phyloP scores from a whole-genome alignment of 768 basidiomycete species.

The Cyclocybe cylindracea region DNA sequence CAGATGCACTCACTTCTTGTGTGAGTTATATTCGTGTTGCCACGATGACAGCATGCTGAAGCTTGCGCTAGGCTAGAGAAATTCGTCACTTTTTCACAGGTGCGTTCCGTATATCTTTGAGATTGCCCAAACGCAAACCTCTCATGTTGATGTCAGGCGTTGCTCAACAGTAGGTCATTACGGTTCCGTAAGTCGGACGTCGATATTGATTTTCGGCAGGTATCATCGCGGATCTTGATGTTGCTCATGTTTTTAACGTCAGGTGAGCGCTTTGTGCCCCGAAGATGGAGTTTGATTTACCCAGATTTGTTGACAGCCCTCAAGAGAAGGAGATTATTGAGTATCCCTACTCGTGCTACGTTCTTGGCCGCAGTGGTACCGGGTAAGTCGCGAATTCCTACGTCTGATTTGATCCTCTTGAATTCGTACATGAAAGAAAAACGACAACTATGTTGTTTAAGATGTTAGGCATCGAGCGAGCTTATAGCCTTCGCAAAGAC shows the following conservation, averaged over 20 bases:
- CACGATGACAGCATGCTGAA: not conserved
- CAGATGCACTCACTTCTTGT: constrained; percentile 63
- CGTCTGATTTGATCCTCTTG: not conserved
- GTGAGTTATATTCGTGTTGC: constrained; percentile 33
- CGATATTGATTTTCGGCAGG: constrained; percentile 26
- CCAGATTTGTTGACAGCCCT: constrained; percentile 23
- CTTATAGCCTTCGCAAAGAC: constrained; percentile 40
- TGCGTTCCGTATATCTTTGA: constrained; percentile 16
- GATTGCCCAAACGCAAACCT: not conserved
- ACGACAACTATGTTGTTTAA: constrained; percentile 79
- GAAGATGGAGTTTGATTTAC: not conserved
- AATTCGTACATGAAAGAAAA: constrained; percentile 46
- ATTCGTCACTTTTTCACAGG: constrained; percentile 43
- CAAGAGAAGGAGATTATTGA: constrained; percentile 61
- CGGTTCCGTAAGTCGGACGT: not conserved
- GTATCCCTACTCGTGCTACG: constrained; percentile 60
- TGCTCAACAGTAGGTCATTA: constrained; percentile 22
- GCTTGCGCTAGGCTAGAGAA: constrained; percentile 39
- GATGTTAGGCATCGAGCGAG: constrained; percentile 68
- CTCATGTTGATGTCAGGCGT: constrained; percentile 10
- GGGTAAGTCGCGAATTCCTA: constrained; percentile 41
- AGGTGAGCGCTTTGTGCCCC: constrained; percentile 29
- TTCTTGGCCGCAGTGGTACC: constrained; percentile 72
- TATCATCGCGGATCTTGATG: constrained; percentile 53
- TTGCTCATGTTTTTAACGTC: constrained; percentile 43